Evolutionary conservation across 2,329 filamentous ascomycete species (phyloP).

Genomic region (Beauveria sp.): DNA sequence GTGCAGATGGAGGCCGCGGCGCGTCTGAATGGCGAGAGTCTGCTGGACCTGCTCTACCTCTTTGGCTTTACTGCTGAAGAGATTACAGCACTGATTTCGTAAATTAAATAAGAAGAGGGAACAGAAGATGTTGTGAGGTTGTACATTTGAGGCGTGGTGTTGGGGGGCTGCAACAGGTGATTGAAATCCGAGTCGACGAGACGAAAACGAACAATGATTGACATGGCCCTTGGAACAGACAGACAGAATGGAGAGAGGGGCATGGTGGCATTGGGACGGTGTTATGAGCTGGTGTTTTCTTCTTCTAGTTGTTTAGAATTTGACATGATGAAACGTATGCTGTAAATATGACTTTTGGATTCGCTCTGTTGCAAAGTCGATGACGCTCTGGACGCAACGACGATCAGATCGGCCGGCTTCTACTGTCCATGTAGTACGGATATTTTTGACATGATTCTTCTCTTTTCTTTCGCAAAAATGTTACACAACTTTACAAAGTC

Average conservation of each 20-base stretch:
- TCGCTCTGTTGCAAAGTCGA: background rate
- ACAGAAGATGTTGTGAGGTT: conserved; percentile 12
- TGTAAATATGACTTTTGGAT: background rate
- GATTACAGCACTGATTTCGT: conserved; percentile 38
- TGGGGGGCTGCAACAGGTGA: background rate
- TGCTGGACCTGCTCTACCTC: conserved; percentile 66
- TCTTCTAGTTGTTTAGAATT: background rate
- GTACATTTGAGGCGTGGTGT: conserved; percentile 8
- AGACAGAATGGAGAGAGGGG: background rate
- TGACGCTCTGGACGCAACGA: background rate
- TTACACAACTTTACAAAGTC: conserved; percentile 4
- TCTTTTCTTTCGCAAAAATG: background rate
- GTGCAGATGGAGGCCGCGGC: conserved; percentile 72
- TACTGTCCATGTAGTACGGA: background rate
- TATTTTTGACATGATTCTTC: background rate
- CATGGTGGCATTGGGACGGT: conserved; percentile 6
- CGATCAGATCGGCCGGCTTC: too few relatives aligned
- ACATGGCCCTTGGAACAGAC: background rate
- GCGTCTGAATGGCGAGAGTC: conserved; percentile 60
- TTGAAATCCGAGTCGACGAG: background rate
- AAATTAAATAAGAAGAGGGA: conserved; percentile 15
- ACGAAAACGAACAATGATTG: background rate
- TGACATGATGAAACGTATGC: background rate
- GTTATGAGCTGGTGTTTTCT: background rate
- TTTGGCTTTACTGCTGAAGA: conserved; percentile 66